phyloP scores from a whole-genome alignment of 1,284 basidiomycete species.

The Erythrobasidium hasegawianum region DNA sequence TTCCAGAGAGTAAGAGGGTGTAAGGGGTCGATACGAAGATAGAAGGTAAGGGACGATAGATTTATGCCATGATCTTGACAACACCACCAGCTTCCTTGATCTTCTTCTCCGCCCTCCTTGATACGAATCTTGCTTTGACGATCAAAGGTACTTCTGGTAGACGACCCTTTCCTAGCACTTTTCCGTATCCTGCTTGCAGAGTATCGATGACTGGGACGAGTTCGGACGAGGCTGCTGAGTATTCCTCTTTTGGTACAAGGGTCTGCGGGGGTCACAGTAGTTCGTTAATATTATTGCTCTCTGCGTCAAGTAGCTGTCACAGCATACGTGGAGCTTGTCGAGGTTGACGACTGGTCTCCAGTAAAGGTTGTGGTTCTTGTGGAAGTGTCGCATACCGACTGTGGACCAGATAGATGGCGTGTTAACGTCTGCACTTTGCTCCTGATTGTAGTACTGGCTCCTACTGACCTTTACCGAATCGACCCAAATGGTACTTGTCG shows the following conservation, averaged over 20 bases:
- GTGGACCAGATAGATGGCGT: neutral
- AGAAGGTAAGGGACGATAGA: too few relatives aligned
- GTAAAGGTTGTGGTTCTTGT: constrained; percentile 82
- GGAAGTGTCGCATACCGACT: constrained; percentile 89
- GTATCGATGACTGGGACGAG: constrained; percentile 89
- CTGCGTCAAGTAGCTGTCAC: neutral
- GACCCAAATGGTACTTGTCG: constrained; percentile 85
- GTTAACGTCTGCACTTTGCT: neutral
- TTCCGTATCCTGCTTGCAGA: constrained; percentile 76
- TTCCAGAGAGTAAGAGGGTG: neutral
- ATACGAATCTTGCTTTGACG: constrained; percentile 92
- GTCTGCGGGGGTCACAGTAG: constrained; percentile 39
- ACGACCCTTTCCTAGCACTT: constrained; percentile 81
- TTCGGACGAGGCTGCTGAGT: constrained; percentile 62
- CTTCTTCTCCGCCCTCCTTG: constrained; percentile 72
- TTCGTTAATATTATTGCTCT: too few relatives aligned
- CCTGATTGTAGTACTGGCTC: neutral
- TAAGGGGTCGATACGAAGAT: neutral
- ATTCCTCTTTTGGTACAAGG: constrained; percentile 71
- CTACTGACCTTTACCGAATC: constrained; percentile 94
- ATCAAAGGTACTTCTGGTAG: constrained; percentile 70
- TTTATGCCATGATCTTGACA: constrained; percentile 81
- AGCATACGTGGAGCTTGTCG: constrained; percentile 64
- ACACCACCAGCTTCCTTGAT: constrained; percentile 84
- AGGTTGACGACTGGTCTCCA: constrained; percentile 96